Percentiles rank a stretch among this genome's conserved stretches.
Conservation (phyloP, 2,329 filamentous ascomycete species). For the Ramularia endophylla region DNA sequence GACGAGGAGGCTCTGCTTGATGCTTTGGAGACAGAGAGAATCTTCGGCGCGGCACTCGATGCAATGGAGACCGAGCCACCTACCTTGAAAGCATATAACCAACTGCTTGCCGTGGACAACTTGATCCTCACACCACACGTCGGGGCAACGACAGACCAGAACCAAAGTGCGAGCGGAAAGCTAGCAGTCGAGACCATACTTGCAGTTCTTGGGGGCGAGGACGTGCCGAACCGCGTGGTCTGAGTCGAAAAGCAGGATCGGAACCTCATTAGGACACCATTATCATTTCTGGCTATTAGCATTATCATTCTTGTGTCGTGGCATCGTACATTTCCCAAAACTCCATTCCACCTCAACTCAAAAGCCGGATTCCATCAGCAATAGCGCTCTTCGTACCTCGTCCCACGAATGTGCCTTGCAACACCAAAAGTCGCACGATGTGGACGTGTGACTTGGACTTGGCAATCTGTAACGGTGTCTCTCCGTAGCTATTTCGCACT, state of each 20-base stretch:
- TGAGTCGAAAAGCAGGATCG: slow-evolving; percentile 1
- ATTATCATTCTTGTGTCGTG: too few species aligned
- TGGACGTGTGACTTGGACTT: neutral
- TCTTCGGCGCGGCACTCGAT: slow-evolving; percentile 31
- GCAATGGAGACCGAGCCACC: slow-evolving; percentile 29
- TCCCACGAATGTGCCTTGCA: neutral
- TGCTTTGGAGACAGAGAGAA: slow-evolving; percentile 20
- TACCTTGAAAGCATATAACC: slow-evolving; percentile 22
- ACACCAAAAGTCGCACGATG: slow-evolving; percentile 1
- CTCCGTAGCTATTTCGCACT: neutral
- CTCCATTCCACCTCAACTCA: too few species aligned
- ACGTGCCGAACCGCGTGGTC: slow-evolving; percentile 12
- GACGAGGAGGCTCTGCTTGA: slow-evolving; percentile 27
- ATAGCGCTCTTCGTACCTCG: neutral
- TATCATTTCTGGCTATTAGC: too few species aligned
- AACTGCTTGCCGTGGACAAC: slow-evolving; percentile 20
- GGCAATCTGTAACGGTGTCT: neutral
- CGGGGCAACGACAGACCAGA: slow-evolving; percentile 40
- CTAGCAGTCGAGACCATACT: slow-evolving; percentile 31
- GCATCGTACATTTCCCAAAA: too few species aligned
- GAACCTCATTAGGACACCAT: too few species aligned
- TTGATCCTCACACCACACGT: slow-evolving; percentile 42
- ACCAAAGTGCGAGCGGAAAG: slow-evolving; percentile 33
- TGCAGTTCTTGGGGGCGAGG: slow-evolving; percentile 9
- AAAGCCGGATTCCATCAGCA: too few species aligned